A percentile compares a stretch with the other conserved stretches of the same genome.
Evolutionary conservation across 331 rosid species (phyloP).

Genomic region (Erythrophleum ivorense): DNA sequence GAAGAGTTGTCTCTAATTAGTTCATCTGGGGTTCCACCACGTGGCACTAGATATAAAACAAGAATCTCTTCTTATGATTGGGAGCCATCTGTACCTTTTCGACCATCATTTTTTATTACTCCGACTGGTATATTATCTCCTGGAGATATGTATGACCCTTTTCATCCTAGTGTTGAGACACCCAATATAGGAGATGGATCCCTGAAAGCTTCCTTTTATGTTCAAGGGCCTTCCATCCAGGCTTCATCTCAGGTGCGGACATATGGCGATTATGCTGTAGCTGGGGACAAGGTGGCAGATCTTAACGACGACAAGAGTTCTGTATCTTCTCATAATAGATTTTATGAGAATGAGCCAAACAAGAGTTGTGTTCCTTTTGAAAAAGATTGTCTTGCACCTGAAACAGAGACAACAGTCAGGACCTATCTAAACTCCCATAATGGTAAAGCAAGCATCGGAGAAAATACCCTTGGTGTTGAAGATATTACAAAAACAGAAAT

Average conservation of each 20-base stretch:
- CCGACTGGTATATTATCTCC: constrained; percentile 54
- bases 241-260: constrained; percentile 46
- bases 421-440: constrained; percentile 54
- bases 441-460: constrained; percentile 49
- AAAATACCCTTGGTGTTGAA: constrained; percentile 45
- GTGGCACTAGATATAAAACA: constrained; percentile 49
- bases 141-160: constrained; percentile 72
- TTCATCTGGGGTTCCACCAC: constrained; percentile 45
- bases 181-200: constrained; percentile 70
- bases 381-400: constrained; percentile 53
- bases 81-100: constrained; percentile 96
- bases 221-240: constrained; percentile 55
- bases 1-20: constrained; percentile 49
- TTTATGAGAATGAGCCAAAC: constrained; percentile 54
- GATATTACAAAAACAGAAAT: constrained; percentile 45
- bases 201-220: constrained; percentile 56
- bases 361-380: constrained; percentile 49
- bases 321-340: constrained; percentile 75
- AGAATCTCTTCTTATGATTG: constrained; percentile 65
- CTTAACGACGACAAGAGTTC: constrained; percentile 72
- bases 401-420: constrained; percentile 68
- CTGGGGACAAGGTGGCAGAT: constrained; percentile 57
- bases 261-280: constrained; percentile 52
- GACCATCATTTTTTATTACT: constrained; percentile 79
- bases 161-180: constrained; percentile 73